Percentiles rank a stretch among this genome's conserved stretches.
Evolutionary conservation across 441 rosid species (phyloP).

Genomic region (Populus trichocarpa): DNA sequence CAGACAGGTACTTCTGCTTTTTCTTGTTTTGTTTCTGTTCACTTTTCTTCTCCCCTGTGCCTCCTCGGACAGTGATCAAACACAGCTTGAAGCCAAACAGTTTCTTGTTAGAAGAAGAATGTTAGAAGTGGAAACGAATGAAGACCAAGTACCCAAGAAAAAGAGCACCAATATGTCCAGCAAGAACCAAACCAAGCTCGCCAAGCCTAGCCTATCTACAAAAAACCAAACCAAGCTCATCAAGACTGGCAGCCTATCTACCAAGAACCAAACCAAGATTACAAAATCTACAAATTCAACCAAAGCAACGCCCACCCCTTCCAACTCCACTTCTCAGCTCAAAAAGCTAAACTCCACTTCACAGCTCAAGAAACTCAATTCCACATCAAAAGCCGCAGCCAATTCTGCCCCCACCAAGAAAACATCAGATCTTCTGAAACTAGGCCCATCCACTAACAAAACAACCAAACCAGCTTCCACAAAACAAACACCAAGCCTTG

Average conservation of each 20-base stretch:
- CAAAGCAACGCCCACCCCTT: constrained; percentile 28
- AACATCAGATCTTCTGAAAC: constrained; percentile 57
- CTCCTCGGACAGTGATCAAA: constrained; percentile 29
- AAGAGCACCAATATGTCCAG: constrained; percentile 29
- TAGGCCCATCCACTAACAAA: constrained; percentile 53
- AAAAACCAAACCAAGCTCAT: constrained; percentile 49
- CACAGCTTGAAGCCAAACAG: constrained; percentile 28
- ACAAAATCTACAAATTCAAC: constrained; percentile 45
- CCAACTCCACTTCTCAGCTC: constrained; percentile 29
- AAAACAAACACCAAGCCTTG: constrained; percentile 18
- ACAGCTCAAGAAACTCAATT: constrained; percentile 27
- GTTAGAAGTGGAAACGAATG: constrained; percentile 29
- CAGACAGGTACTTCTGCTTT: constrained; percentile 41
- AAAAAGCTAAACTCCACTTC: constrained; percentile 31
- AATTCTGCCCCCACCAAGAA: constrained; percentile 30
- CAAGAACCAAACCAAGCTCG: constrained; percentile 60
- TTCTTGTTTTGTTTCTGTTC: constrained; percentile 37
- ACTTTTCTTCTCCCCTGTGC: constrained; percentile 27
- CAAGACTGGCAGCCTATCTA: constrained; percentile 23
- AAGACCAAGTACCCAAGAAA: constrained; percentile 32
- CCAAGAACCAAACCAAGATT: constrained; percentile 44
- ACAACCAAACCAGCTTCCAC: constrained; percentile 37
- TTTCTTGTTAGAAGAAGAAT: constrained; percentile 37
- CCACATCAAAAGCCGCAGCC: constrained; percentile 40
- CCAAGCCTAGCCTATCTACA: constrained; percentile 19